Conservation (phyloP, 1,139 yeast species). For the Nakaseomyces glabratus region DNA sequence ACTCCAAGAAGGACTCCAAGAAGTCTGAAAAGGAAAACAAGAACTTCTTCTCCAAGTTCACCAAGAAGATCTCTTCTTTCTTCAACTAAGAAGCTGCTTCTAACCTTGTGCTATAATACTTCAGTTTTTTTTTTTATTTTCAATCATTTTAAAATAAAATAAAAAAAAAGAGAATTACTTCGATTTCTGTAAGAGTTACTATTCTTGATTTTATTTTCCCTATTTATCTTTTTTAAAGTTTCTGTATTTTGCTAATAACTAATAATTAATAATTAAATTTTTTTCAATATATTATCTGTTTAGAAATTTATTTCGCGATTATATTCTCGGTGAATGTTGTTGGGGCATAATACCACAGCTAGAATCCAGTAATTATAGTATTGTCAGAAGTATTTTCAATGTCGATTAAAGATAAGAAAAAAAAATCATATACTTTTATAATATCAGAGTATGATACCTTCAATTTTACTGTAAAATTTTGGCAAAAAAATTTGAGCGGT, state of each 20-base stretch:
- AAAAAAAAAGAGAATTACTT: no score
- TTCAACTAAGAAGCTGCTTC: slow-evolving; percentile 3
- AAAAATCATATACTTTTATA: not conserved
- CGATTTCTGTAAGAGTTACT: no score
- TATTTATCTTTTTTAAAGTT: not conserved
- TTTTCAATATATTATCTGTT: no score
- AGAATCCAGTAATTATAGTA: no score
- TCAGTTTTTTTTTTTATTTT: slow-evolving; percentile 3
- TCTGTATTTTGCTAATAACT: slow-evolving; percentile 7
- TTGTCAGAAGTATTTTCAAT: no score
- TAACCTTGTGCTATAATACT: not conserved
- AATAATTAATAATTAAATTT: slow-evolving; percentile 4
- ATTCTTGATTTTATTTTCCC: no score
- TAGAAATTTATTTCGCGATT: not conserved
- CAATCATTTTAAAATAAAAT: slow-evolving; percentile 1
- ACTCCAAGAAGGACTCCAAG: slow-evolving; percentile 21
- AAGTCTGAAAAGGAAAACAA: slow-evolving; percentile 9
- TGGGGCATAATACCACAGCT: no score
- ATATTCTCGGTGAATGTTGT: no score
- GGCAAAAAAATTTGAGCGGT: slow-evolving; percentile 30
- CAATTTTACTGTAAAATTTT: no score
- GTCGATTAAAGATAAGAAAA: no score
- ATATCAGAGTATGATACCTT: no score
- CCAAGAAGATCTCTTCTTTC: slow-evolving; percentile 5
- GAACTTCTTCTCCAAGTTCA: slow-evolving; percentile 8